These are phyloP conservation scores for Wickerhamomyces bovis DNA, from an alignment of 805 yeast species.

Conservation along the genomic window DNA sequence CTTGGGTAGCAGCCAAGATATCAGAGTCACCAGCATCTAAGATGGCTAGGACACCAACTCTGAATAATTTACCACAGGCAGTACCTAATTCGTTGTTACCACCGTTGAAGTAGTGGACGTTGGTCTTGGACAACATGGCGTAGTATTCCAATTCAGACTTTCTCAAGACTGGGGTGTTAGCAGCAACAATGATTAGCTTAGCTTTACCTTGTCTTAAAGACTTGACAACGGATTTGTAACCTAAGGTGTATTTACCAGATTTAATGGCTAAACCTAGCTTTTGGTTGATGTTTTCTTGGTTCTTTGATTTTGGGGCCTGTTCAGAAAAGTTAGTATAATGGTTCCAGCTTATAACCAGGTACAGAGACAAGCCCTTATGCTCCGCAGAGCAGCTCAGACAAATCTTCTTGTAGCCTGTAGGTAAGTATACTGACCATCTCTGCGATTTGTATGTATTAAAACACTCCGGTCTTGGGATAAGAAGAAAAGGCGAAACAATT, in stretches of 20 bases:
- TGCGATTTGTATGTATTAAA: conserved; percentile 50
- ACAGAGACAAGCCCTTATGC: not conserved
- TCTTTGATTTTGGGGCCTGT: conserved; percentile 92
- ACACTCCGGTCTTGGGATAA: conserved; percentile 87
- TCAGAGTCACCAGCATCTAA: conserved; percentile 99
- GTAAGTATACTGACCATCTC: conserved; percentile 89
- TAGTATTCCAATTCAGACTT: conserved; percentile 99
- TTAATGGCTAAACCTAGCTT: conserved; percentile 96
- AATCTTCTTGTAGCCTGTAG: not conserved
- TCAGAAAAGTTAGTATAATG: conserved; percentile 33
- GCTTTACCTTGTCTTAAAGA: conserved; percentile 98
- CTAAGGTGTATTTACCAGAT: conserved; percentile 99
- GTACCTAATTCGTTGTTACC: conserved; percentile 99
- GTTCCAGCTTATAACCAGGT: not conserved
- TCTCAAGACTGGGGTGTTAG: conserved; percentile 99
- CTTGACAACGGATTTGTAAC: conserved; percentile 98
- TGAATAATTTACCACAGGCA: conserved; percentile 99
- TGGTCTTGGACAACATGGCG: conserved; percentile 99
- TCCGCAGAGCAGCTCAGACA: not conserved
- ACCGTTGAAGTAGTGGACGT: conserved; percentile 97
- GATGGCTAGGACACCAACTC: conserved; percentile 95
- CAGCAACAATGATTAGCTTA: conserved; percentile 95
- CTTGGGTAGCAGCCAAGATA: conserved; percentile 61
- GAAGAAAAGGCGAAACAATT: no score
- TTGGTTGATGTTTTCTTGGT: conserved; percentile 93